Evolutionary conservation across 2,329 filamentous ascomycete genomes (phyloP).

Genomic region (Aspergillus sp.): DNA sequence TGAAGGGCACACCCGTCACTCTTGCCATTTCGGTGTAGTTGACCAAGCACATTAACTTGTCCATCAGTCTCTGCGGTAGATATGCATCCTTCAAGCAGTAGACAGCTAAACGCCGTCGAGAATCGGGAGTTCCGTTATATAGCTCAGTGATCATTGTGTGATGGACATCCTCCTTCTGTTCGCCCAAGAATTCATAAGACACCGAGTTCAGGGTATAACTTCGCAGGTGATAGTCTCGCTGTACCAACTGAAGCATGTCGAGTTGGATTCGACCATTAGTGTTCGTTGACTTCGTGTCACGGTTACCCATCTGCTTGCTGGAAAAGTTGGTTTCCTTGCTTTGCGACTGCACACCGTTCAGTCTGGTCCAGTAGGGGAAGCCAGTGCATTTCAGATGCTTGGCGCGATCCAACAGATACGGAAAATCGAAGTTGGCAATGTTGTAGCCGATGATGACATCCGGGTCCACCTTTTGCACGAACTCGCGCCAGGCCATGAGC

Average conservation of each 20-base stretch:
- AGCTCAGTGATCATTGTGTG: slow-evolving; percentile 99
- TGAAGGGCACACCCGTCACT: slow-evolving; percentile 98
- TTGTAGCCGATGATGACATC: slow-evolving; percentile 99
- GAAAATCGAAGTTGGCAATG: slow-evolving; percentile 97
- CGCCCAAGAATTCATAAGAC: slow-evolving; percentile 87
- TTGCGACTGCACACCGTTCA: slow-evolving; percentile 69
- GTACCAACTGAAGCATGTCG: slow-evolving; percentile 90
- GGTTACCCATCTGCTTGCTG: slow-evolving; percentile 97
- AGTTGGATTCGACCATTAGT: slow-evolving; percentile 91
- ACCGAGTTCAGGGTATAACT: slow-evolving; percentile 98
- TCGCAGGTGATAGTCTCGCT: slow-evolving; percentile 89
- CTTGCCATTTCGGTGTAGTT: slow-evolving; percentile 99
- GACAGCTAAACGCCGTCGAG: slow-evolving; percentile 81
- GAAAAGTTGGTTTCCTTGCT: slow-evolving; percentile 83
- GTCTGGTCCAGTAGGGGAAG: slow-evolving; percentile 85
- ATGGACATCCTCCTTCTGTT: slow-evolving; percentile 98
- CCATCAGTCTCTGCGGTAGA: slow-evolving; percentile 88
- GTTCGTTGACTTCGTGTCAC: slow-evolving; percentile 91
- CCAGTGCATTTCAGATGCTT: slow-evolving; percentile 74
- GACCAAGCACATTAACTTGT: slow-evolving; percentile 96
- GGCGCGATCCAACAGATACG: slow-evolving; percentile 87
- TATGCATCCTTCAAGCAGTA: slow-evolving; percentile 99
- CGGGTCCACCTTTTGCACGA: slow-evolving; percentile 85
- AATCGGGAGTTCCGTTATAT: slow-evolving; percentile 94
- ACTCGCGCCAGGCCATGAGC: slow-evolving; percentile 90